Percentiles rank a stretch among this genome's conserved stretches.
phyloP scores from a whole-genome alignment of 306 rosid genomes.

The Fragaria iinumae region DNA sequence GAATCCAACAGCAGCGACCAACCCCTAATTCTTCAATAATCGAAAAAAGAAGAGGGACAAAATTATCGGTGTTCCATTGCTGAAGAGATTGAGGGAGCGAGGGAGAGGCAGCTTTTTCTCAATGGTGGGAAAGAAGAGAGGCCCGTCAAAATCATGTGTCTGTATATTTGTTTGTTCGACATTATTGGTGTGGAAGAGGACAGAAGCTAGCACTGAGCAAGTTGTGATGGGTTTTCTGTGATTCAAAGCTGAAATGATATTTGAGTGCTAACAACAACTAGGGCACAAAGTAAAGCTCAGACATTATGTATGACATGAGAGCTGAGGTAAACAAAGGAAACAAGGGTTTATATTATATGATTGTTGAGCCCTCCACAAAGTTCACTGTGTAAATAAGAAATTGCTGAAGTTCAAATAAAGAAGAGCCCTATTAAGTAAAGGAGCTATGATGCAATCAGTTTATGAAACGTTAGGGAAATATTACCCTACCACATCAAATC shows the following conservation, averaged over 20 bases:
- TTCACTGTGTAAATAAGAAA: slow-evolving; percentile 11
- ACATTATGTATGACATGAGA: slow-evolving; percentile 17
- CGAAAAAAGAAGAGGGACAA: slow-evolving; percentile 31
- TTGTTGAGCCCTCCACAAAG: slow-evolving; percentile 23
- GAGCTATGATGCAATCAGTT: slow-evolving; percentile 10
- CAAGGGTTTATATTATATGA: slow-evolving; percentile 6
- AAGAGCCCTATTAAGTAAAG: not conserved
- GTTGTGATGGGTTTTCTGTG: slow-evolving; percentile 29
- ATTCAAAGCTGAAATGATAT: slow-evolving; percentile 33
- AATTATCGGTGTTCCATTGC: slow-evolving; percentile 31
- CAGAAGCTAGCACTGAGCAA: slow-evolving; percentile 35
- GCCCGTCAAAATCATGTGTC: slow-evolving; percentile 36
- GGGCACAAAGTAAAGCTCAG: slow-evolving; percentile 33
- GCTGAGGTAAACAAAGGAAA: slow-evolving; percentile 22
- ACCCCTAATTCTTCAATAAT: slow-evolving; percentile 31
- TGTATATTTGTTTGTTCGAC: slow-evolving; percentile 25
- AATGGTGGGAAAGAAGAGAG: slow-evolving; percentile 37
- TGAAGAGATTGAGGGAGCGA: not conserved
- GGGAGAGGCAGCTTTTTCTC: slow-evolving; percentile 27
- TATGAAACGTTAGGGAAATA: slow-evolving; percentile 13
- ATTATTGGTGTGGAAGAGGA: slow-evolving; percentile 36
- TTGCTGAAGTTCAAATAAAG: slow-evolving; percentile 7
- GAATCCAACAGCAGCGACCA: slow-evolving; percentile 32
- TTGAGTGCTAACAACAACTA: slow-evolving; percentile 34
- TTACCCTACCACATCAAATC: slow-evolving; percentile 14